These are phyloP conservation scores for Penicillium ochrochloron DNA, from an alignment of 495 filamentous ascomycete genomes.

Conservation along the genomic window DNA sequence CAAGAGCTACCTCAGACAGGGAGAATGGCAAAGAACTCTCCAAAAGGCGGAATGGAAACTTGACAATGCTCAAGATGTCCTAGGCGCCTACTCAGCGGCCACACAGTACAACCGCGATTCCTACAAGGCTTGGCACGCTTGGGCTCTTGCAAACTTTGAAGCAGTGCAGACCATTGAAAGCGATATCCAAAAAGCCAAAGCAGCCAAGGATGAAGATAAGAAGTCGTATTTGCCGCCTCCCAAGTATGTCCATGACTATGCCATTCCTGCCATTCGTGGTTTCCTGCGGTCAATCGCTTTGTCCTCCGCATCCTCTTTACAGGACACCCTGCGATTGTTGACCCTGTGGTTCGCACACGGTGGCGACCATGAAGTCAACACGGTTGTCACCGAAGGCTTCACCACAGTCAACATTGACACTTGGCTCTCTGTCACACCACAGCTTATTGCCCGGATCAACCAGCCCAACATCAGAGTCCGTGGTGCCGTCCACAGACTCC, in stretches of 20 bases:
- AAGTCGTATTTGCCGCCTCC: conserved; percentile 50
- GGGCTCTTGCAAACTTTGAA: conserved; percentile 99
- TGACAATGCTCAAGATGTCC: conserved; percentile 67
- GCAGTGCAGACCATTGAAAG: conserved; percentile 81
- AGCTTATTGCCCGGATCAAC: conserved; percentile 96
- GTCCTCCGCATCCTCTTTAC: conserved; percentile 87
- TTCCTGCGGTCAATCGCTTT: conserved; percentile 96
- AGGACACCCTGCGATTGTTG: conserved; percentile 90
- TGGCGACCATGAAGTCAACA: conserved; percentile 83
- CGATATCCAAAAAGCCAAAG: conserved; percentile 58
- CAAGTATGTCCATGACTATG: conserved; percentile 76
- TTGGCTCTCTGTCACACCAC: conserved; percentile 97
- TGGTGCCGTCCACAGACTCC: conserved; percentile 84
- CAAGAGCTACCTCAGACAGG: conserved; percentile 92
- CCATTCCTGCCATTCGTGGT: conserved; percentile 90
- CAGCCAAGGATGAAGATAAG: conserved; percentile 42
- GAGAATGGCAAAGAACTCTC: conserved; percentile 87
- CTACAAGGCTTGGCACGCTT: conserved; percentile 99
- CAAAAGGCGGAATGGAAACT: conserved; percentile 86
- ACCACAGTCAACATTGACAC: conserved; percentile 91
- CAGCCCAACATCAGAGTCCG: conserved; percentile 87
- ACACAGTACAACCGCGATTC: conserved; percentile 90
- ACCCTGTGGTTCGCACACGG: conserved; percentile 97
- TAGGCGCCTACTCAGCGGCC: conserved; percentile 84
- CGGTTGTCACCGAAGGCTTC: conserved; percentile 86